Base-by-base conservation (phyloP, 176 grass and related monocot species). In the Triticum monococcum region DNA sequence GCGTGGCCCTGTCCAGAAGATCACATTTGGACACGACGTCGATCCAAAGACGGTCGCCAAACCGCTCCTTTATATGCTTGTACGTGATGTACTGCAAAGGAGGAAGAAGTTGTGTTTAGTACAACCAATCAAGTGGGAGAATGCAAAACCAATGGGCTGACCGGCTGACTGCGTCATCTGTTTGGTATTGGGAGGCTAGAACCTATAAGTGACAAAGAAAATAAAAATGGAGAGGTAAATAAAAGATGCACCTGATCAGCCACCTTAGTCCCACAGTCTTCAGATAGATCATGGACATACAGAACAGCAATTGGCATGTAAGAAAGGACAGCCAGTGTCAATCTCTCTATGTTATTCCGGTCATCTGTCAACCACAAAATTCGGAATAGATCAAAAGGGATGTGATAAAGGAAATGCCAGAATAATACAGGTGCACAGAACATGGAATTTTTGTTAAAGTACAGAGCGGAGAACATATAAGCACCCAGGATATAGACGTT, bases 11-110 rank as follows among this genome's bases (percentile, higher is more conserved):
- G 77, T 84, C 86, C 66, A 95, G 77, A 62, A 98, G 86, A 94
- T 98, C 93, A 0, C 88, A 95, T 91, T 98, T 98, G 22, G 96
- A 98, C 86, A 98, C 54, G 18, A 94, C 93, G 86, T 98, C 90
- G 16, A 98, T 36, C 96, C 96, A 98, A 9, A 96, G 78, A 60
- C 72, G 84, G 45, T 94, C 91, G 0, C 89, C 67, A 0, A 92
- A 98, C 78, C 87, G 75, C 80, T 92, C 91, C 50, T 92, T 94
- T 63, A 98, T 98, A 75, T 91, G 90, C 88, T 73, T 92, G 88
- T 98, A 98, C 3, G 86, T 98, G 36, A 75, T 77, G 46, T 91
- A 94, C 96, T 98, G 78, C 77, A 75, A 52, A 72, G 79, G 5
- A 56, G 75, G 11, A 16, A 2, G 20, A 33, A 7, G 3, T 9